phyloP scores from a whole-genome alignment of 805 yeast species.

The Candida khao-thaluensis region DNA sequence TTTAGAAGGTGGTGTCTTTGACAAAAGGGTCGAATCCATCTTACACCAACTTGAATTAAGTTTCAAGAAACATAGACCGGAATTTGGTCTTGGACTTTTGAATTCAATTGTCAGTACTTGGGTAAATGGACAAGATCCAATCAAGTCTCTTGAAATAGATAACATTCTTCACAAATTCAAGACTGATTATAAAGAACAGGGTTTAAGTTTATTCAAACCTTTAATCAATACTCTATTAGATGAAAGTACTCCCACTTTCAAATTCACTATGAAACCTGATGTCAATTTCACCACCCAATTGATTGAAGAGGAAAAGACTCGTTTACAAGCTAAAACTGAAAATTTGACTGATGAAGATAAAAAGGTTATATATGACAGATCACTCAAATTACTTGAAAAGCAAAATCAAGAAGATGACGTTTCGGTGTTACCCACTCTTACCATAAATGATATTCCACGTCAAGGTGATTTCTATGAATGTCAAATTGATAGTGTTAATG shows the following conservation, averaged over 20 bases:
- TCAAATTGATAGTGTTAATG: slow-evolving; percentile 25
- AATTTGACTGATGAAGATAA: slow-evolving; percentile 55
- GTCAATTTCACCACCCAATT: slow-evolving; percentile 51
- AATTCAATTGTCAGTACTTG: slow-evolving; percentile 79
- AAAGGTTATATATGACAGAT: slow-evolving; percentile 56
- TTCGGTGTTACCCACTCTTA: slow-evolving; percentile 75
- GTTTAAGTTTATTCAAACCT: slow-evolving; percentile 55
- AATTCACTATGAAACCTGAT: slow-evolving; percentile 75
- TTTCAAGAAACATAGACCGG: slow-evolving; percentile 83
- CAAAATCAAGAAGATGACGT: slow-evolving; percentile 73
- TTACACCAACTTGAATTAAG: slow-evolving; percentile 83
- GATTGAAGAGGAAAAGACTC: slow-evolving; percentile 53
- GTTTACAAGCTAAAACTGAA: slow-evolving; percentile 46
- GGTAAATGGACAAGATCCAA: slow-evolving; percentile 79
- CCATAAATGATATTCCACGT: slow-evolving; percentile 69
- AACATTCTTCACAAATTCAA: slow-evolving; percentile 58
- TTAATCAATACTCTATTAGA: slow-evolving; percentile 52
- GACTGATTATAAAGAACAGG: slow-evolving; percentile 51
- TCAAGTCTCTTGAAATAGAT: slow-evolving; percentile 66
- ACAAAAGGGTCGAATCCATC: slow-evolving; percentile 70
- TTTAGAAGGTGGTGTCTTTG: slow-evolving; percentile 24
- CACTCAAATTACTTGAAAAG: slow-evolving; percentile 54
- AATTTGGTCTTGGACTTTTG: slow-evolving; percentile 80
- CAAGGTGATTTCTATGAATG: slow-evolving; percentile 42
- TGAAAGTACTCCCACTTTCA: slow-evolving; percentile 53